Percentiles rank a stretch among this genome's conserved stretches.
phyloP scores from a whole-genome alignment of 1,139 yeast species.

The Candida sanyaensis region DNA sequence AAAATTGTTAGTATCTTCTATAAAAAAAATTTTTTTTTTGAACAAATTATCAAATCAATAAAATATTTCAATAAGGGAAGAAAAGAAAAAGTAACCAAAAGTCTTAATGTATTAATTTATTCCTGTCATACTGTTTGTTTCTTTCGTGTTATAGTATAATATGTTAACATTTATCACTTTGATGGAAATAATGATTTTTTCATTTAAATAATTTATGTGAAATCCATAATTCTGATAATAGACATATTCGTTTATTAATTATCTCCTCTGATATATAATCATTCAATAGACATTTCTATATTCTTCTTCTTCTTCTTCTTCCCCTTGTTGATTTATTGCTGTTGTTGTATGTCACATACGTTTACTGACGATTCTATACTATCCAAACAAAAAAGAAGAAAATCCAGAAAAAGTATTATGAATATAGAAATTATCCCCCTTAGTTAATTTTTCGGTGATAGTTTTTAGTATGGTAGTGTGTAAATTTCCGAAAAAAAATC shows the following conservation, averaged over 20 bases:
- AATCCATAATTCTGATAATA: no score
- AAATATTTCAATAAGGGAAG: neutral
- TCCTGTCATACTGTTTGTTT: no score
- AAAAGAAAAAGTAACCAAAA: neutral
- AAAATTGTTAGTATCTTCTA: constrained; percentile 41
- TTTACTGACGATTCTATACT: constrained; percentile 17
- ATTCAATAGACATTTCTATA: neutral
- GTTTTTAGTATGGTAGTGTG: constrained; percentile 5
- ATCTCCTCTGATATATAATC: no score
- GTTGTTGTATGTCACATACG: constrained; percentile 10
- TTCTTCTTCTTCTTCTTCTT: neutral
- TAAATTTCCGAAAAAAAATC: neutral
- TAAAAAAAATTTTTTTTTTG: neutral
- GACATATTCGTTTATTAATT: no score
- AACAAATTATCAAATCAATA: no score
- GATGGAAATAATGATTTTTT: no score
- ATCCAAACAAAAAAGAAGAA: constrained; percentile 13
- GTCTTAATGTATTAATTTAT: no score
- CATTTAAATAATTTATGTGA: no score
- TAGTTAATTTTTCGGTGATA: constrained; percentile 3
- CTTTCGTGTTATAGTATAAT: neutral
- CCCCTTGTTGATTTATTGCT: neutral
- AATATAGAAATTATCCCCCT: neutral
- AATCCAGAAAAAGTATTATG: constrained; percentile 2
- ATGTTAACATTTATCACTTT: no score